Conservation (phyloP, 768 basidiomycete species). For the Macrolepiota albuminosa region DNA sequence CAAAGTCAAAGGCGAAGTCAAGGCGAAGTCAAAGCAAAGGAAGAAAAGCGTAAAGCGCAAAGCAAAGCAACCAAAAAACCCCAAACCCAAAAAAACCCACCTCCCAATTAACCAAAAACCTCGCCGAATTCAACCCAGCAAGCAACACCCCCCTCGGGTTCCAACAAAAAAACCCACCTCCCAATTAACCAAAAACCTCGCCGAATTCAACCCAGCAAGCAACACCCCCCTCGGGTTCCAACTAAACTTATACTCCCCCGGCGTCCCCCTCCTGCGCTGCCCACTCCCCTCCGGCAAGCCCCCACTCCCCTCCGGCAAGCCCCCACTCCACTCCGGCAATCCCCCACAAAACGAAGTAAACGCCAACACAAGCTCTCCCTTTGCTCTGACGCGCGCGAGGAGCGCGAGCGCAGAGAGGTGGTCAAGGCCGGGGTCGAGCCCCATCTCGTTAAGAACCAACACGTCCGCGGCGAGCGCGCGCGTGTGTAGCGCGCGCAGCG, state of each 20-base stretch:
- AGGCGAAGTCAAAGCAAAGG: no score
- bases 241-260: constrained; percentile 88
- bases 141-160: constrained; percentile 81
- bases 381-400: constrained; percentile 42
- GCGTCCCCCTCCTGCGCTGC: constrained; percentile 41
- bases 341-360: constrained; percentile 95
- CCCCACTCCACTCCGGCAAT: constrained; percentile 40
- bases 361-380: constrained; percentile 55
- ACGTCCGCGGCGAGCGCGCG: constrained; percentile 55
- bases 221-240: constrained; percentile 91
- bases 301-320: constrained; percentile 70
- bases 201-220: constrained; percentile 70
- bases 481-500: fast-evolving
- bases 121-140: constrained; percentile 72
- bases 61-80: background rate
- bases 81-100: constrained; percentile 33
- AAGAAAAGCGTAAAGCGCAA: no score
- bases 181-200: constrained; percentile 55
- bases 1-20: no score
- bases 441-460: constrained; percentile 84
- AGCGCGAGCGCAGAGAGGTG: constrained; percentile 82
- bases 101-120: constrained; percentile 52
- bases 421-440: constrained; percentile 86
- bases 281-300: constrained; percentile 84
- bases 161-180: constrained; percentile 59